Evolutionary conservation across 116 monocot genomes (phyloP).

Genomic region (Trichopus zeylanicus): DNA sequence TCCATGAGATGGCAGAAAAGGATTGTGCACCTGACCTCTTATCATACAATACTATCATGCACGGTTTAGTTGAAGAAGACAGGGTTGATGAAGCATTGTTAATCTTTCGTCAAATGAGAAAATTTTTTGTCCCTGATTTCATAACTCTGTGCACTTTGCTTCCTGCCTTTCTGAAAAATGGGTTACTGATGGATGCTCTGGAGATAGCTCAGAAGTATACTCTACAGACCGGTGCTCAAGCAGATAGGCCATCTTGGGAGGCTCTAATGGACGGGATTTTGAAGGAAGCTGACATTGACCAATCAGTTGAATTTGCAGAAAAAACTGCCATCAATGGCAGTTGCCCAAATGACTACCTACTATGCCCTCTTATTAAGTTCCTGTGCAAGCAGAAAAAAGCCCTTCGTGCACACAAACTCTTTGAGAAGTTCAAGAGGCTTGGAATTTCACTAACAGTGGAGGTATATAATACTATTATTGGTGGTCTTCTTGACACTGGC

Average conservation of each 20-base stretch:
- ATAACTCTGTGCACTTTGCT: slow-evolving; percentile 69
- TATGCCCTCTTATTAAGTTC: slow-evolving; percentile 51
- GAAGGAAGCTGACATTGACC: slow-evolving; percentile 41
- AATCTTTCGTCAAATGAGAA: slow-evolving; percentile 87
- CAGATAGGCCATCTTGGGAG: slow-evolving; percentile 50
- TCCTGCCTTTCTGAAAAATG: slow-evolving; percentile 63
- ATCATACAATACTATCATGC: slow-evolving; percentile 81
- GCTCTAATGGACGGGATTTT: slow-evolving; percentile 69
- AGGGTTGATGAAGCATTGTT: slow-evolving; percentile 63
- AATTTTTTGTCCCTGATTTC: slow-evolving; percentile 67
- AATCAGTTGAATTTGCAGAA: slow-evolving; percentile 54
- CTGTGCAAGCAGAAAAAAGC: slow-evolving; percentile 62
- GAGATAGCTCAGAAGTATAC: slow-evolving; percentile 27
- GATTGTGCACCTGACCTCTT: slow-evolving; percentile 59
- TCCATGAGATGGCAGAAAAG: slow-evolving; percentile 55
- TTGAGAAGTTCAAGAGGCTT: slow-evolving; percentile 54
- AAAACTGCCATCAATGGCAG: slow-evolving; percentile 18
- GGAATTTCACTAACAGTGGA: slow-evolving; percentile 47
- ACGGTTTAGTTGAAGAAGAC: slow-evolving; percentile 66
- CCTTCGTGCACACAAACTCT: slow-evolving; percentile 46
- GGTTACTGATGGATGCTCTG: slow-evolving; percentile 43
- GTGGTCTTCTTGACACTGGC: slow-evolving; percentile 32
- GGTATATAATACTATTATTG: slow-evolving; percentile 65
- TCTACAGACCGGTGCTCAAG: slow-evolving; percentile 22
- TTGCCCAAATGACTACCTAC: slow-evolving; percentile 54